These are phyloP conservation scores for Nakazawaea ernobii DNA, from an alignment of 805 yeast genomes.

Conservation along the genomic window DNA sequence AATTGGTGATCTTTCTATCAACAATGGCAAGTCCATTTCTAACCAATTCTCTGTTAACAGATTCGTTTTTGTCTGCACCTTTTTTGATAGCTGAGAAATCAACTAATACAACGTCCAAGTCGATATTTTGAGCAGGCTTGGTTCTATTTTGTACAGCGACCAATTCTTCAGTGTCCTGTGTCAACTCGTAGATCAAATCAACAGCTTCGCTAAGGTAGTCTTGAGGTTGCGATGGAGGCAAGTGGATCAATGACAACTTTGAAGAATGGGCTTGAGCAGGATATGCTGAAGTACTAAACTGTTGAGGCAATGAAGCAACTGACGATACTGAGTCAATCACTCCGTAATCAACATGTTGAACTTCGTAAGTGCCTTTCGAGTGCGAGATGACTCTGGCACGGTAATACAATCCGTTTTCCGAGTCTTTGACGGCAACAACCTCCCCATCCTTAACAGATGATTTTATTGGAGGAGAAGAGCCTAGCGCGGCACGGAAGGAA, in stretches of 20 bases:
- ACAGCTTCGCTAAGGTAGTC: conserved; percentile 53
- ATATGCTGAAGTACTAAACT: conserved; percentile 31
- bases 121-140: conserved; percentile 32
- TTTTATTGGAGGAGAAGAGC: conserved; percentile 26
- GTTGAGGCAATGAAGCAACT: conserved; percentile 48
- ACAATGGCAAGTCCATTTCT: conserved; percentile 57
- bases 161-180: conserved; percentile 41
- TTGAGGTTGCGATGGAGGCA: conserved; percentile 52
- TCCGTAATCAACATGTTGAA: conserved; percentile 61
- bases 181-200: conserved; percentile 45
- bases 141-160: conserved; percentile 47
- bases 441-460: conserved; percentile 48
- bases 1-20: conserved; percentile 24
- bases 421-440: conserved; percentile 46
- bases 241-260: conserved; percentile 43
- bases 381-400: conserved; percentile 48
- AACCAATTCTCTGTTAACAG: conserved; percentile 56
- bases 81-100: conserved; percentile 43
- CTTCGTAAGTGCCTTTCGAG: conserved; percentile 42
- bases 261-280: conserved; percentile 56
- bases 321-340: conserved; percentile 40
- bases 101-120: conserved; percentile 47
- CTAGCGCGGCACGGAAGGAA: conserved; percentile 32
- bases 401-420: conserved; percentile 48
- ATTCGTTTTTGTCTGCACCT: conserved; percentile 45